These are phyloP conservation scores for Trifolium pratense DNA, from an alignment of 306 rosid species.

Conservation along the genomic window DNA sequence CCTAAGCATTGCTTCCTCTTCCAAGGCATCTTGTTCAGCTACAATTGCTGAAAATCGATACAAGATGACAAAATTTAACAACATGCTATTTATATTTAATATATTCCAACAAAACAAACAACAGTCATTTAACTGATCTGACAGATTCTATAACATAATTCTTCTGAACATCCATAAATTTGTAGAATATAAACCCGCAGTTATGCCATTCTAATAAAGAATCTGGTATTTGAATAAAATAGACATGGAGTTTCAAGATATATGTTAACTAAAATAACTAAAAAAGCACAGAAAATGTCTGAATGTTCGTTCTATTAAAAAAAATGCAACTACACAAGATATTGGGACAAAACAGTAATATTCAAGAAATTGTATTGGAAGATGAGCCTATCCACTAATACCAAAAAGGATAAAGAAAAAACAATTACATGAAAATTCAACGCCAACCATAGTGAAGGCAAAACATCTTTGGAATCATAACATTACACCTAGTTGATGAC, in stretches of 20 bases:
- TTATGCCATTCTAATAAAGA: conserved; percentile 9
- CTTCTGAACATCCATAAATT: background rate
- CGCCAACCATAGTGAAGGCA: conserved; percentile 2
- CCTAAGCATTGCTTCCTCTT: conserved; percentile 53
- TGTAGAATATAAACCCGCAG: background rate
- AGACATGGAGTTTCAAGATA: background rate
- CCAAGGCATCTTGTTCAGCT: conserved; percentile 63
- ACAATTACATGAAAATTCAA: conserved; percentile 17
- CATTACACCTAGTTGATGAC: conserved; percentile 1
- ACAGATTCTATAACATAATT: background rate
- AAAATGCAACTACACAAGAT: conserved; percentile 12
- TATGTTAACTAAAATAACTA: background rate
- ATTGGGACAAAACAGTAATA: background rate
- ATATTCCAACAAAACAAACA: background rate
- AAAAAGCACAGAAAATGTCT: background rate
- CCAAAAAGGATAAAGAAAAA: background rate
- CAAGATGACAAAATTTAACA: conserved; percentile 10
- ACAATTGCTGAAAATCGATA: conserved; percentile 57
- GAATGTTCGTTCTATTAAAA: background rate
- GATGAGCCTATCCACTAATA: background rate
- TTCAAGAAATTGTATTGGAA: conserved; percentile 13
- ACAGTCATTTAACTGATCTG: background rate
- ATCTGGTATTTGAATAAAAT: background rate
- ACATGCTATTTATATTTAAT: background rate
- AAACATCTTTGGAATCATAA: background rate